A percentile compares a stretch with the other conserved stretches of the same genome.
phyloP scores from a whole-genome alignment of 208 protist genomes.

The Wallacemonas sp. region DNA sequence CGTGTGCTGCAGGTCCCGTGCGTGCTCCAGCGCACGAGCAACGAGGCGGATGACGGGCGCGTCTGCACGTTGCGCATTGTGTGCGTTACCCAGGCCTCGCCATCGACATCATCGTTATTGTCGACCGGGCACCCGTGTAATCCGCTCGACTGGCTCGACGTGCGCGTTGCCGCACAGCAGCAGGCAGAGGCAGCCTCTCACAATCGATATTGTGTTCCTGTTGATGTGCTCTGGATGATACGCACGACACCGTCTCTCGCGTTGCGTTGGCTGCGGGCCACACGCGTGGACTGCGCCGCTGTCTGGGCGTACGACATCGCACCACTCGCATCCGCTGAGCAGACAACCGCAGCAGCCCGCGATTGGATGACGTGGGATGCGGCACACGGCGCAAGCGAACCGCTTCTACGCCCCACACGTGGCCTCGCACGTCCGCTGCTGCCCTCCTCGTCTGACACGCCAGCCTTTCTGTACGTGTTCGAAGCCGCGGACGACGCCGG shows the following conservation, averaged over 20 bases:
- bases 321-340: no score
- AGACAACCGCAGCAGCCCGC: no score
- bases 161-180: conserved; percentile 12
- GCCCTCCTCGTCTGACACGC: background rate
- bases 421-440: background rate
- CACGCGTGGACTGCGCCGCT: background rate
- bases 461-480: background rate
- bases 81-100: background rate
- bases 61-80: conserved; percentile 1
- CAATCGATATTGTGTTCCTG: conserved; percentile 1
- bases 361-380: background rate
- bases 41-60: conserved; percentile 1
- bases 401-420: background rate
- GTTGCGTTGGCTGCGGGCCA: background rate
- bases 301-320: background rate
- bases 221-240: conserved; percentile 15
- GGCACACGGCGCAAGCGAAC: background rate
- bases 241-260: background rate
- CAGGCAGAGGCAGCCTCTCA: background rate
- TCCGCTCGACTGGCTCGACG: conserved; percentile 20
- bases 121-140: no score
- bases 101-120: background rate
- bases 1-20: conserved; percentile 29
- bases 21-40: conserved; percentile 9
- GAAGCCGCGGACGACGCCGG: background rate